These are phyloP conservation scores for Podospora appendiculata DNA, from an alignment of 495 filamentous ascomycete species.

Conservation along the genomic window DNA sequence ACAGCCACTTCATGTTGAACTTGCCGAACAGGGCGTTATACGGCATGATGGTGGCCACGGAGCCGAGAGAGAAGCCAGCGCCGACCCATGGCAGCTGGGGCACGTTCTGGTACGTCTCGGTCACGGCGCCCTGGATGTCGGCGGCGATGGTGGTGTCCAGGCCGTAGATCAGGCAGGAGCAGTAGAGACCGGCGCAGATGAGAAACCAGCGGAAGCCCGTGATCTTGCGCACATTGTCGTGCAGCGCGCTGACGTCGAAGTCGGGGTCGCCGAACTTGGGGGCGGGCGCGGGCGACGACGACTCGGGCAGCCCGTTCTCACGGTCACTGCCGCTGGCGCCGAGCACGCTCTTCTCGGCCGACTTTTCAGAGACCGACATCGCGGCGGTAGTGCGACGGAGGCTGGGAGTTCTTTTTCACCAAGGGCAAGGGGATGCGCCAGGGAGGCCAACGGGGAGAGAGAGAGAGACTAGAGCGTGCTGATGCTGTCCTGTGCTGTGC, in stretches of 20 bases:
- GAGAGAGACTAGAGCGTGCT: too few species aligned
- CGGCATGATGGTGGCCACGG: conserved; percentile 33
- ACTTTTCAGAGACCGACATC: too few species aligned
- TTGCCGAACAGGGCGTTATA: conserved; percentile 35
- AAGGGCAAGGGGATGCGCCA: too few species aligned
- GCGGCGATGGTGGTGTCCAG: conserved; percentile 60
- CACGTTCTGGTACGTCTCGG: conserved; percentile 36
- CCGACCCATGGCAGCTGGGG: conserved; percentile 48
- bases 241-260: neutral
- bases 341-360: neutral
- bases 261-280: neutral
- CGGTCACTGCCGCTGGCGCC: neutral
- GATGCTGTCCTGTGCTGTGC: too few species aligned
- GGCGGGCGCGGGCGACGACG: neutral
- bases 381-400: too few species aligned
- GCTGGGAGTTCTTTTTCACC: too few species aligned
- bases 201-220: neutral
- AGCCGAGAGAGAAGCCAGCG: conserved; percentile 37
- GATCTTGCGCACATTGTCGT: neutral
- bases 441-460: too few species aligned
- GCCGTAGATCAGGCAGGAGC: conserved; percentile 26
- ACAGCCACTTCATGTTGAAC: conserved; percentile 50
- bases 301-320: neutral
- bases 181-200: neutral
- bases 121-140: conserved; percentile 44